These are phyloP conservation scores for Meripilus lineatus DNA, from an alignment of 1,284 basidiomycete genomes.

Conservation along the genomic window DNA sequence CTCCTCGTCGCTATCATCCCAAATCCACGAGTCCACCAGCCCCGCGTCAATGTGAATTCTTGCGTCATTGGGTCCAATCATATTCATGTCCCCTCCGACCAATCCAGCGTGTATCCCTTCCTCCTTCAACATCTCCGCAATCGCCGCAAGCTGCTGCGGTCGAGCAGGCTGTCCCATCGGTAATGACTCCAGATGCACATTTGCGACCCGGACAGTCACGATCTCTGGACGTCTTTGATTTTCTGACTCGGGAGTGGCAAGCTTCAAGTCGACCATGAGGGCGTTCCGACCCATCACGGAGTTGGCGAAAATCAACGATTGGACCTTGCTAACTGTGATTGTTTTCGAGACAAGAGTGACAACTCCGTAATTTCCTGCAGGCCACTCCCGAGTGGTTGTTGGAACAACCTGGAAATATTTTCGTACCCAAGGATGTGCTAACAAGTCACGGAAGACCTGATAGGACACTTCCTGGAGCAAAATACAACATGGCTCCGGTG, in stretches of 20 bases:
- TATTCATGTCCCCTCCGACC: slow-evolving; percentile 68
- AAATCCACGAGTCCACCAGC: slow-evolving; percentile 48
- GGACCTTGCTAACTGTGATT: slow-evolving; percentile 40
- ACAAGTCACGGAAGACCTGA: slow-evolving; percentile 39
- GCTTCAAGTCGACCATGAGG: slow-evolving; percentile 43
- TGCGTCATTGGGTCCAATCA: slow-evolving; percentile 43
- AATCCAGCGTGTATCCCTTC: slow-evolving; percentile 48
- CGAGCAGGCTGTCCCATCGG: slow-evolving; percentile 38
- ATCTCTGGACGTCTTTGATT: slow-evolving; percentile 14
- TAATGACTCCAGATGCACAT: slow-evolving; percentile 68
- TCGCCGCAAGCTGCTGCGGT: slow-evolving; percentile 47
- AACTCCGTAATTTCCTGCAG: slow-evolving; percentile 45
- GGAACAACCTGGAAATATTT: slow-evolving; percentile 54
- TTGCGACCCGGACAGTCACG: slow-evolving; percentile 50
- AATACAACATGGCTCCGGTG: slow-evolving; percentile 53
- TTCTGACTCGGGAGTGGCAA: not conserved
- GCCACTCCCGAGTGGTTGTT: slow-evolving; percentile 34
- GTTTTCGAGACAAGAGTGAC: slow-evolving; percentile 59
- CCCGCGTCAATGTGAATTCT: slow-evolving; percentile 37
- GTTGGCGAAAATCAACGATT: slow-evolving; percentile 44
- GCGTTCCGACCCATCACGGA: slow-evolving; percentile 49
- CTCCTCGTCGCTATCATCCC: slow-evolving; percentile 31
- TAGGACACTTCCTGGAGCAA: slow-evolving; percentile 61
- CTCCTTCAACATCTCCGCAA: slow-evolving; percentile 43
- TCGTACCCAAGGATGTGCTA: slow-evolving; percentile 56